Evolutionary conservation across 2,329 filamentous ascomycete species (phyloP), one percentile per base, ranked within the genome.

Genomic region (Pezicula radicicola): DNA sequence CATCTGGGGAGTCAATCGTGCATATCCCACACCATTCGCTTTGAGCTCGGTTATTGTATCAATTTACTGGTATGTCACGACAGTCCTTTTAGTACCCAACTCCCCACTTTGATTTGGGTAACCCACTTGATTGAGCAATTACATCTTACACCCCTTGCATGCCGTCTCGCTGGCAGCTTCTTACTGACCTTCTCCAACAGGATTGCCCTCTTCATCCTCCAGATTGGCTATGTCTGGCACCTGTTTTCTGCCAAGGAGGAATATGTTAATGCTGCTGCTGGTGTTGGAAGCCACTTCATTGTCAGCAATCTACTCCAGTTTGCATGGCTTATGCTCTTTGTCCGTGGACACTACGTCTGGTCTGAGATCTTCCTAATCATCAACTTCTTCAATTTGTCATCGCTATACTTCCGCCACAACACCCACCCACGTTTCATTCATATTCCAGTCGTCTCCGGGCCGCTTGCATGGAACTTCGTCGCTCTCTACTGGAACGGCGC

Each of bases 401-500:
- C 80, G 35, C 80, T 92, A 30, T 96, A 96, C 74, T 91, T 93
- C 80, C 84, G 87, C 56, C 87, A 95, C 73, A 79, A 80, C 18
- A 80, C 80, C 0, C 85, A 87, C 50, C 83, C 88, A 4, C 79
- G 84, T 54, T 83, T 88, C 63, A 89, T 96, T 60, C 91, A 96
- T 70, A 74, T 85, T 10, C 83, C 89, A 6, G 84, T 85, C 42
- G 83, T 91, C 19, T 86, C 87, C 15, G 89, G 85, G 0, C 91
- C 91, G 6, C 76, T 96, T 60, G 89, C 87, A 1, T 96, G 90
- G 89, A 91, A 87, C 13, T 89, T 94, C 65, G 84, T 93, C 13
- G 88, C 89, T 28, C 78, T 96, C 49, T 93, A 92, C 76, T 96
- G 90, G 89, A 89, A 91, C 61, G 91, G 91, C 8, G 90, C 91